These are phyloP conservation scores for Backusella circina DNA, from an alignment of 192 early-diverging fungal species.

Conservation along the genomic window DNA sequence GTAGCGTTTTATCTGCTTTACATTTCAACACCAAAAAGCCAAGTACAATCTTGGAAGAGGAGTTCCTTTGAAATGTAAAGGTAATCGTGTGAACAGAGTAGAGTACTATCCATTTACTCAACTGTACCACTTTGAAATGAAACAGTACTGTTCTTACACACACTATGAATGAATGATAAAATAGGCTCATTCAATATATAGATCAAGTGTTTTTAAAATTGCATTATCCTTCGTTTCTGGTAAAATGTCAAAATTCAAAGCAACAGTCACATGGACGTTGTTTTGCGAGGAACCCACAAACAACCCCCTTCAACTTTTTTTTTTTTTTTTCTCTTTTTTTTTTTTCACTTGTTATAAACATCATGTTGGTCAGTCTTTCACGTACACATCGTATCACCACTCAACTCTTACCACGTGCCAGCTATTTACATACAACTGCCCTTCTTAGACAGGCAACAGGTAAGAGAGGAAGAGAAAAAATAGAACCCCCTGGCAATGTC, in stretches of 20 bases:
- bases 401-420: constrained; percentile 9
- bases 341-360: background rate
- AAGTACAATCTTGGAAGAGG: no score
- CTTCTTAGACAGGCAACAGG: constrained; percentile 2
- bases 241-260: background rate
- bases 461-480: background rate
- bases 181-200: background rate
- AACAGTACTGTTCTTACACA: no score
- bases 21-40: no score
- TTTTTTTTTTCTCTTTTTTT: background rate
- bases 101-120: no score
- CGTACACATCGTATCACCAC: background rate
- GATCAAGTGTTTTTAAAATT: background rate
- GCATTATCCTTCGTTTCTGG: background rate
- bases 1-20: no score
- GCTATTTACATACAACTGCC: background rate
- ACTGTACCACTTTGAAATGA: no score
- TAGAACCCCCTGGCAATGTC: background rate
- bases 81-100: no score
- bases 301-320: background rate
- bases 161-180: background rate
- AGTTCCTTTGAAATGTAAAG: no score
- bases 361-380: constrained; percentile 1
- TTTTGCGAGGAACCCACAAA: background rate
- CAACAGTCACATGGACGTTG: background rate